Conservation (phyloP, 495 filamentous ascomycete genomes). For the Penicillium ucsense region DNA sequence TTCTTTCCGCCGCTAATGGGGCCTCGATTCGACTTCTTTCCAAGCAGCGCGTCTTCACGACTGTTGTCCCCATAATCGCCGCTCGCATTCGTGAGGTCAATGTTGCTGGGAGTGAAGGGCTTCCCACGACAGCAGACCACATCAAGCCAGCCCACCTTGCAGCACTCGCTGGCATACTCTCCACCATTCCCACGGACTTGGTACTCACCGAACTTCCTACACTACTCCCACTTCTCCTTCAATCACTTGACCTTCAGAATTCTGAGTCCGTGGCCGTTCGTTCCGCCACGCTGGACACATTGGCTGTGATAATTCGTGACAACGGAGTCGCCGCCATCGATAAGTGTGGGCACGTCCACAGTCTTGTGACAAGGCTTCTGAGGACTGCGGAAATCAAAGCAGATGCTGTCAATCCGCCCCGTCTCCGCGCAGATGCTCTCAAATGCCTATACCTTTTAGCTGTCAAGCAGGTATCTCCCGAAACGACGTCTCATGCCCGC, state of each 20-base stretch:
- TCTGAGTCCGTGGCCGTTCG: constrained; percentile 44
- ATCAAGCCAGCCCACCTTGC: constrained; percentile 55
- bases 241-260: constrained; percentile 54
- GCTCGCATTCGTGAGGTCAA: constrained; percentile 42
- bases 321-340: constrained; percentile 40
- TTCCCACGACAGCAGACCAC: constrained; percentile 11
- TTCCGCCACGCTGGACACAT: constrained; percentile 50
- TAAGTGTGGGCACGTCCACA: constrained; percentile 50
- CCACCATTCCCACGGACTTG: constrained; percentile 48
- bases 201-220: constrained; percentile 50
- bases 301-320: constrained; percentile 50
- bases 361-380: constrained; percentile 50
- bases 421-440: constrained; percentile 43
- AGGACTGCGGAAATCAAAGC: constrained; percentile 25
- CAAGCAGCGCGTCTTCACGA: constrained; percentile 56
- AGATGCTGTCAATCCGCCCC: constrained; percentile 22
- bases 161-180: constrained; percentile 56
- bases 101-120: constrained; percentile 12
- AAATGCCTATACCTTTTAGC: constrained; percentile 49
- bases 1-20: constrained; percentile 55
- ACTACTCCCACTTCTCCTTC: constrained; percentile 58
- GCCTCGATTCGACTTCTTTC: constrained; percentile 54
- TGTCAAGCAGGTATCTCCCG: constrained; percentile 15
- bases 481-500: constrained; percentile 18
- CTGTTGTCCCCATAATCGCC: constrained; percentile 49